phyloP scores from a whole-genome alignment of 169 alveolate genomes.

The Plasmodium blacklocki region DNA sequence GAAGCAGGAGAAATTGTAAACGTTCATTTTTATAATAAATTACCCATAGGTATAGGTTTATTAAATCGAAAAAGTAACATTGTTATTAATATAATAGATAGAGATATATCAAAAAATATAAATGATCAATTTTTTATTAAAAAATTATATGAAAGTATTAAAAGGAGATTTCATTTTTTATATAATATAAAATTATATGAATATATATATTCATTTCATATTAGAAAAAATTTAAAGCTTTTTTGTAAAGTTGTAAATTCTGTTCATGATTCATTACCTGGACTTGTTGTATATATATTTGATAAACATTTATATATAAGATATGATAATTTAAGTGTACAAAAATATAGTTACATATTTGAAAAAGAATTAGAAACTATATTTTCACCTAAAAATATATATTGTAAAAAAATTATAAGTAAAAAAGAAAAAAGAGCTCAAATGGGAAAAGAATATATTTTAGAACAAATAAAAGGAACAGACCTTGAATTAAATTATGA shows the following conservation, averaged over 20 bases:
- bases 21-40: slow-evolving; percentile 32
- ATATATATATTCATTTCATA: slow-evolving; percentile 31
- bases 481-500: slow-evolving; percentile 21
- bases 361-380: slow-evolving; percentile 42
- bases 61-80: slow-evolving; percentile 55
- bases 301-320: slow-evolving; percentile 34
- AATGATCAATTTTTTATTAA: slow-evolving; percentile 36
- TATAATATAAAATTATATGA: slow-evolving; percentile 36
- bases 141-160: slow-evolving; percentile 46
- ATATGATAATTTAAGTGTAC: slow-evolving; percentile 49
- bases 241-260: slow-evolving; percentile 50
- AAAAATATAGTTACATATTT: slow-evolving; percentile 32
- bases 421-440: slow-evolving; percentile 70
- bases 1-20: slow-evolving; percentile 53
- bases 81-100: slow-evolving; percentile 37
- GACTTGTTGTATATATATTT: slow-evolving; percentile 11
- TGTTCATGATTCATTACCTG: slow-evolving; percentile 30
- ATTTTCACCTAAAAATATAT: slow-evolving; percentile 38
- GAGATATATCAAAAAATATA: slow-evolving; percentile 22
- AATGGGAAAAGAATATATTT: slow-evolving; percentile 49
- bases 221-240: slow-evolving; percentile 14
- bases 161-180: slow-evolving; percentile 43
- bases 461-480: slow-evolving; percentile 43
- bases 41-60: slow-evolving; percentile 28
- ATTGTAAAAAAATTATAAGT: slow-evolving; percentile 41